Evolutionary conservation across 495 filamentous ascomycete species (phyloP).

Genomic region (Mytilinidion resinicola): DNA sequence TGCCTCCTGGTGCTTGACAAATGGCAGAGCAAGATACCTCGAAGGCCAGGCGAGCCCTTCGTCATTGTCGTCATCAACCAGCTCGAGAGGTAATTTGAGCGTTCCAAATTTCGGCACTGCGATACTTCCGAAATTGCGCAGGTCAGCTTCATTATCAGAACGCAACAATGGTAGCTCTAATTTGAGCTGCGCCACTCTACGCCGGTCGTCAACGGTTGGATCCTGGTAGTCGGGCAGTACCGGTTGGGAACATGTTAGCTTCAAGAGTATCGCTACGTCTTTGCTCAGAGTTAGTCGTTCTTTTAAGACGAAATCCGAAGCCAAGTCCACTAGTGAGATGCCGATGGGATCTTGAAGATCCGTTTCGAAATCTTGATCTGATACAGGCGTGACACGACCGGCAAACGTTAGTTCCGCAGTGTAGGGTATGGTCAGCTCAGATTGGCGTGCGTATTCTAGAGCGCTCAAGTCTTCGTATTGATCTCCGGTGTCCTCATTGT

Average conservation of each 20-base stretch:
- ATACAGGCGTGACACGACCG: background rate
- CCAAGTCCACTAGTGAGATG: constrained; percentile 1
- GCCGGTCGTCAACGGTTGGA: background rate
- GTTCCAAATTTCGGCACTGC: constrained; percentile 9
- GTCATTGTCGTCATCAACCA: constrained; percentile 41
- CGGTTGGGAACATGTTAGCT: constrained; percentile 1
- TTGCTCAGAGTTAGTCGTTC: constrained; percentile 22
- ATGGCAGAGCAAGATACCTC: constrained; percentile 26
- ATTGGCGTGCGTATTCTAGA: constrained; percentile 42
- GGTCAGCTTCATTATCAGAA: constrained; percentile 31
- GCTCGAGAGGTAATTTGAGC: constrained; percentile 39
- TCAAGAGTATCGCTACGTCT: constrained; percentile 15
- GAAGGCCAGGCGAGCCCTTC: constrained; percentile 47
- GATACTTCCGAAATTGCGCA: constrained; percentile 24
- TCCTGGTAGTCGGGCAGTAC: background rate
- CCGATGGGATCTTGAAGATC: constrained; percentile 16
- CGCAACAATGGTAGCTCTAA: constrained; percentile 28
- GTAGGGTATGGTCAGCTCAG: constrained; percentile 22
- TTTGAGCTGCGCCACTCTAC: constrained; percentile 12
- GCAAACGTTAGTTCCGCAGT: background rate
- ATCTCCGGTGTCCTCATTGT: constrained; percentile 16
- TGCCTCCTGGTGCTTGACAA: constrained; percentile 22
- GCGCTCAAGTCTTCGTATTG: constrained; percentile 29
- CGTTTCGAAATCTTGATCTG: constrained; percentile 7
- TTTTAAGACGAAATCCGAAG: constrained; percentile 10